Conservation (phyloP, 2,329 filamentous ascomycete genomes). For the Rhinocladiella similis region DNA sequence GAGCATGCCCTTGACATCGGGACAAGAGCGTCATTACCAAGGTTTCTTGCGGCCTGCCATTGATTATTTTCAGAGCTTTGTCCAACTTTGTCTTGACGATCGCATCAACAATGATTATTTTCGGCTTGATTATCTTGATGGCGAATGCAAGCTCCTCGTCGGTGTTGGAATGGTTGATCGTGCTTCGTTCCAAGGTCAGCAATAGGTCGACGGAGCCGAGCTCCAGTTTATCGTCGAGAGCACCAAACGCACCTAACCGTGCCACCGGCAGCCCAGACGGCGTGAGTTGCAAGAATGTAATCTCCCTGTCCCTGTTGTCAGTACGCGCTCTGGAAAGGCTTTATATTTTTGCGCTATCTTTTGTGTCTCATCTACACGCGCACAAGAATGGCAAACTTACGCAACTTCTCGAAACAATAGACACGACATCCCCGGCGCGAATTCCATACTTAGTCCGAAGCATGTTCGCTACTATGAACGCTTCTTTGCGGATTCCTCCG, state of each 20-base stretch:
- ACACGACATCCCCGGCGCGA: slow-evolving; percentile 14
- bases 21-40: neutral
- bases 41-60: neutral
- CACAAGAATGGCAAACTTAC: neutral
- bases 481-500: slow-evolving; percentile 11
- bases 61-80: neutral
- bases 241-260: slow-evolving; percentile 15
- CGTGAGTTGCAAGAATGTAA: slow-evolving; percentile 5
- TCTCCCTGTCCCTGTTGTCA: neutral
- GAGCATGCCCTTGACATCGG: neutral
- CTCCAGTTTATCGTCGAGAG: too few relatives aligned
- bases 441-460: slow-evolving; percentile 6
- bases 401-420: slow-evolving; percentile 12
- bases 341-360: too few relatives aligned
- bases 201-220: too few relatives aligned
- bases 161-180: slow-evolving; percentile 20
- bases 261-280: slow-evolving; percentile 19
- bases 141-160: slow-evolving; percentile 18
- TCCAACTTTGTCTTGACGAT: neutral
- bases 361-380: too few relatives aligned
- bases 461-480: slow-evolving; percentile 14
- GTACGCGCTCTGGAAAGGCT: too few relatives aligned
- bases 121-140: slow-evolving; percentile 9
- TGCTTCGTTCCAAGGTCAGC: slow-evolving; percentile 3
- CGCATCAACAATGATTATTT: slow-evolving; percentile 2